Evolutionary conservation across 305 asterid genomes (phyloP), one percentile per base, ranked within the genome.

Genomic region (Nicotiana rustica): DNA sequence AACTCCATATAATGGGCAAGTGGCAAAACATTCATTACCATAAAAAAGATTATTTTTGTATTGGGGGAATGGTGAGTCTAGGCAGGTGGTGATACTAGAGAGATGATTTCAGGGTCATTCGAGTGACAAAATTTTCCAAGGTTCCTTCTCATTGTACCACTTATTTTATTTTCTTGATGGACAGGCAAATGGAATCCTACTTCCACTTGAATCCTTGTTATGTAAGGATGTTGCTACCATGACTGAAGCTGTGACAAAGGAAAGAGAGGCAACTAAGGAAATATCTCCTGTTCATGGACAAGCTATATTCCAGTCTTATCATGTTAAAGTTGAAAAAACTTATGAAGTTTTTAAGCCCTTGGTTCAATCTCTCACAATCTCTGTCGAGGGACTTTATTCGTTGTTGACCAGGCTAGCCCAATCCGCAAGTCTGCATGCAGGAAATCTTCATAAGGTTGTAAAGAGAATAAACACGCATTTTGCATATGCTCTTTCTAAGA

Each of bases 371-470:
- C 93, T 97, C 81, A 90, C 90, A 73, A 85, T 79, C 56, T 92
- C 98, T 61, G 95, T 92, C 82, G 85, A 89, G 93, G 99, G 94
- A 85, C 94, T 97, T 78, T 91, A 91, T 92, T 90, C 97, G 25
- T 81, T 92, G 90, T 77, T 95, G 89, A 93, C 91, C 87, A 87
- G 91, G 88, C 94, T 97, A 80, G 99, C 99, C 77, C 92, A 91
- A 89, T 91, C 99, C 82, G 98, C 99, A 35, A 86, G 97, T 92
- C 91, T 95, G 87, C 99, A 97, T 89, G 98, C 99, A 35, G 99
- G 99, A 83, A 97, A 97, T 89, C 99, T 97, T 85, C 99, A 97
- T 88, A 97, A 97, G 85, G 99, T 97, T 92, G 90, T 56, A 55
- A 76, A 76, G 49, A 82, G 85, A 80, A 85, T 80, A 57, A 82